These are phyloP conservation scores for Misopates orontium DNA, from an alignment of 257 asterid genomes.

Conservation along the genomic window DNA sequence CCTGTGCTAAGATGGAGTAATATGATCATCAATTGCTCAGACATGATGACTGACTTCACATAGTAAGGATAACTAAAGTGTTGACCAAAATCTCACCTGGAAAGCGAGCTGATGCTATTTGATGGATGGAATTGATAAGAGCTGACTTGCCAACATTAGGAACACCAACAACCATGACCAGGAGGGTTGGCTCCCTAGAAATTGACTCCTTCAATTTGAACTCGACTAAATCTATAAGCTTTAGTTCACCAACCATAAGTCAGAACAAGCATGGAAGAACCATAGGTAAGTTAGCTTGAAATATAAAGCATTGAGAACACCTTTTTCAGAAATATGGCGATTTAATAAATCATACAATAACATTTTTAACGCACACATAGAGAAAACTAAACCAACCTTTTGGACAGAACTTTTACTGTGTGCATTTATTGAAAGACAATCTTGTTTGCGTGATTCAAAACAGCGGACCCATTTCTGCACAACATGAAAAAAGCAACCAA, in stretches of 20 bases:
- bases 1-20: constrained; percentile 75
- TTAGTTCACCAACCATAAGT: constrained; percentile 31
- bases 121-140: constrained; percentile 80
- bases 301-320: too few species aligned
- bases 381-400: constrained; percentile 61
- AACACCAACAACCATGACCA: constrained; percentile 94
- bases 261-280: constrained; percentile 25
- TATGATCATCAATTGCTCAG: constrained; percentile 32
- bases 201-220: constrained; percentile 78
- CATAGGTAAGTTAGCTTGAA: constrained; percentile 13
- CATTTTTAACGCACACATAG: background rate
- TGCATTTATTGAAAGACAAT: constrained; percentile 82
- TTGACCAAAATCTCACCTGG: constrained; percentile 52
- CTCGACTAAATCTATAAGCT: constrained; percentile 95
- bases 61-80: background rate
- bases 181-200: constrained; percentile 80
- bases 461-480: constrained; percentile 73
- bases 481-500: constrained; percentile 21
- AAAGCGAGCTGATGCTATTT: constrained; percentile 76
- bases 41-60: constrained; percentile 13
- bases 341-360: too few species aligned
- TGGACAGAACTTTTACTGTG: constrained; percentile 83
- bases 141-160: constrained; percentile 98
- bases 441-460: constrained; percentile 71
- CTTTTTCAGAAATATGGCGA: too few species aligned